Evolutionary conservation across 176 grass and related monocot species (phyloP).

Genomic region (Carex myosuroides): DNA sequence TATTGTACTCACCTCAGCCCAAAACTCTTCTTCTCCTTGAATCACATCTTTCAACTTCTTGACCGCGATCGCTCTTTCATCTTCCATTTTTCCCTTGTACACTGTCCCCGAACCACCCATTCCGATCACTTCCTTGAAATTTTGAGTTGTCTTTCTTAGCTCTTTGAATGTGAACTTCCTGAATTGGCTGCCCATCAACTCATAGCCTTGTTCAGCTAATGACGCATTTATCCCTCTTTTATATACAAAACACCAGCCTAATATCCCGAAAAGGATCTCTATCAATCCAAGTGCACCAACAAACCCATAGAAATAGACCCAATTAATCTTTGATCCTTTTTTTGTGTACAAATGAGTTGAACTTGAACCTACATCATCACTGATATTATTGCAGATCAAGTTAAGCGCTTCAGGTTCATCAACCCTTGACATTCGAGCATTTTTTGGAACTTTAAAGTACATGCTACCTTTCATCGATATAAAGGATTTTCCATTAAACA

Average conservation of each 20-base stretch:
- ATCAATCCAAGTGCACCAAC: slow-evolving; percentile 3
- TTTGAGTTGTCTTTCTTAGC: slow-evolving; percentile 15
- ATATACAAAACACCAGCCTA: slow-evolving; percentile 13
- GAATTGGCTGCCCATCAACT: slow-evolving; percentile 19
- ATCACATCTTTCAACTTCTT: slow-evolving; percentile 26
- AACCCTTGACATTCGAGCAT: neutral
- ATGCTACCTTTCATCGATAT: neutral
- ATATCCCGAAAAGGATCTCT: slow-evolving; percentile 3
- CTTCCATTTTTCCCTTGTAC: slow-evolving; percentile 18
- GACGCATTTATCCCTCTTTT: neutral
- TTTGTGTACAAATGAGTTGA: neutral
- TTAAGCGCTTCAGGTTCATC: neutral
- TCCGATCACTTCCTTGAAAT: slow-evolving; percentile 22
- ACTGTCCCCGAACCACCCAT: slow-evolving; percentile 19
- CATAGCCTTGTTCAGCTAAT: slow-evolving; percentile 12
- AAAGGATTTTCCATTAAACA: slow-evolving; percentile 24
- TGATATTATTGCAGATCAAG: neutral
- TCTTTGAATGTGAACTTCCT: slow-evolving; percentile 22
- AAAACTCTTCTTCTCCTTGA: slow-evolving; percentile 25
- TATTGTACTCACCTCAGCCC: slow-evolving; percentile 21
- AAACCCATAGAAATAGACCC: slow-evolving; percentile 24
- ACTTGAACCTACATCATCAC: neutral
- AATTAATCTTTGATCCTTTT: neutral
- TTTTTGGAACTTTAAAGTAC: slow-evolving; percentile 8
- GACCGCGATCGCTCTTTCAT: slow-evolving; percentile 14